Evolutionary conservation across 345 rosid species (phyloP), one percentile per base, ranked within the genome.

Genomic region (Litchi chinensis): DNA sequence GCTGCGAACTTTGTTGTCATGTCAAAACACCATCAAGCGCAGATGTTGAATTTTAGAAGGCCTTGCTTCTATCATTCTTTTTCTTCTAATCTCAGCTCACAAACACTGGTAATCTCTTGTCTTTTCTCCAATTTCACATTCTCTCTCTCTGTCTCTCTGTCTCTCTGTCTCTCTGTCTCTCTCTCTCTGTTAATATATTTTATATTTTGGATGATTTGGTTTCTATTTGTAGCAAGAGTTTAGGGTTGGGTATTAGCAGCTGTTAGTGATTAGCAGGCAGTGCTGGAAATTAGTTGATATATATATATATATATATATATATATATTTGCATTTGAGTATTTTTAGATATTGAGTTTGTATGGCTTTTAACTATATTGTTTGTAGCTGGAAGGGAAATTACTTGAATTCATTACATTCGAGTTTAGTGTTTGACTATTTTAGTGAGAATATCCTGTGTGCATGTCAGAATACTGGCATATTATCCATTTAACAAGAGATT

Each of bases 61-160:
- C 89, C 90, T 59, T 87, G 80, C 76, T 89, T 87, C 82, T 83
- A 80, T 50, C 80, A 86, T 65, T 69, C 85, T 22, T 89, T 83
- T 77, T 89, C 90, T 70, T 79, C 85, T 50, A 79, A 77, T 70
- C 60, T 76, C 56, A 81, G 84, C 70, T 69, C 87, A 15, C 60
- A 73, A 3, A 72, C 86, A 77, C 79, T 89, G 89, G 92, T 89
- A 84, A 65, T 69, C 39, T 76, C 76, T 77, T 57, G 5, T 16
- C 32, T 59, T 75, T 65, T 46, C 46, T 44, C 60, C 66, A 12
- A 26, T 57, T 40, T 24, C 24, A 15, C 59, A 21, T 21, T 76
- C 44, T 39, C 26, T 39, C 7, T 24, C 18, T 46, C 50, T 6
- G 0, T 6, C 50, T 44, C 50, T 6, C 50, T 0, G n/a, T 46